phyloP scores from a whole-genome alignment of 331 rosid genomes.

The Saraca asoca region DNA sequence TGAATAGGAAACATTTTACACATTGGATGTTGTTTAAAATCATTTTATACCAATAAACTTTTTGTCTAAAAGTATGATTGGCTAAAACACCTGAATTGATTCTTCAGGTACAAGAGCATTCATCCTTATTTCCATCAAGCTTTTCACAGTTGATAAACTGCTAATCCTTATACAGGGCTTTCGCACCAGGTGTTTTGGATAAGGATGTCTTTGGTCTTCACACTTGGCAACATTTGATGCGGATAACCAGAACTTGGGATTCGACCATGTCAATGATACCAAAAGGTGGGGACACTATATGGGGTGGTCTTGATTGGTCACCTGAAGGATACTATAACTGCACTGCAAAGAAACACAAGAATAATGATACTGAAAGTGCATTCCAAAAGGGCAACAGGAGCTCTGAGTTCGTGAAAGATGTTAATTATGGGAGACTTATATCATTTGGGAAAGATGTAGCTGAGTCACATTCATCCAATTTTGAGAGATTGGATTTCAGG shows the following conservation, averaged over 20 bases:
- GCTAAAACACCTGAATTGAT: not conserved
- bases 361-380: conserved; percentile 43
- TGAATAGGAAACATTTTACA: no score
- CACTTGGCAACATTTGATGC: conserved; percentile 64
- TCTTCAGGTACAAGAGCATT: not conserved
- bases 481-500: conserved; percentile 78
- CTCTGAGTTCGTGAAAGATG: conserved; percentile 25
- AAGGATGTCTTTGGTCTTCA: conserved; percentile 70
- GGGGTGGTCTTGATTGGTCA: conserved; percentile 95
- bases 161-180: conserved; percentile 61
- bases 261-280: conserved; percentile 98
- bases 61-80: not conserved
- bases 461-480: conserved; percentile 62
- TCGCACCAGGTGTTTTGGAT: conserved; percentile 84
- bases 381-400: conserved; percentile 36
- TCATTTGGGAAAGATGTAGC: conserved; percentile 81
- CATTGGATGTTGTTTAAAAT: no score
- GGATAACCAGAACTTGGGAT: conserved; percentile 82
- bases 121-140: not conserved
- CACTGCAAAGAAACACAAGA: conserved; percentile 52
- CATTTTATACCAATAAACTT: not conserved
- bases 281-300: conserved; percentile 88
- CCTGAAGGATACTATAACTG: conserved; percentile 65
- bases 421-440: conserved; percentile 62
- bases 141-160: conserved; percentile 16